These are phyloP conservation scores for Cladophialophora chaetospira DNA, from an alignment of 2,329 filamentous ascomycete species.

Conservation along the genomic window DNA sequence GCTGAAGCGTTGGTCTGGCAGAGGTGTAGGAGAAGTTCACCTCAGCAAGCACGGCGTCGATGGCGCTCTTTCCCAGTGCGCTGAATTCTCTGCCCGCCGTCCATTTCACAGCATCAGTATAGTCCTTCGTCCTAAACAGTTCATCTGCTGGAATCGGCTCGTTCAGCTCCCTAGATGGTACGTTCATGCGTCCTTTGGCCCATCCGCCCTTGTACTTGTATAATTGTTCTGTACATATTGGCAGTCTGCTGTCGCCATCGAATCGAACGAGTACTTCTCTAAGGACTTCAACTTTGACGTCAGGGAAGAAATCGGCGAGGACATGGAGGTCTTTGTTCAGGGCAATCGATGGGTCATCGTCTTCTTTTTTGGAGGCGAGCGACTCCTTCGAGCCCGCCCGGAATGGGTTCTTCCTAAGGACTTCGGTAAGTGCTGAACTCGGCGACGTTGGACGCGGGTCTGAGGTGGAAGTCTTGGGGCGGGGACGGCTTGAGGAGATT, in stretches of 20 bases:
- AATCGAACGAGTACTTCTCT: slow-evolving; percentile 50
- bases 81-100: slow-evolving; percentile 48
- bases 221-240: slow-evolving; percentile 51
- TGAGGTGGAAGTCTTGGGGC: background rate
- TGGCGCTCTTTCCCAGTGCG: slow-evolving; percentile 45
- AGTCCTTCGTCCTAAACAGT: slow-evolving; percentile 46
- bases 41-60: slow-evolving; percentile 52
- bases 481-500: slow-evolving; percentile 1
- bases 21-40: slow-evolving; percentile 49
- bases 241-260: slow-evolving; percentile 49
- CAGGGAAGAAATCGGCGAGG: slow-evolving; percentile 48
- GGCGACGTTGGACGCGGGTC: slow-evolving; percentile 31
- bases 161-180: slow-evolving; percentile 35
- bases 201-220: slow-evolving; percentile 49
- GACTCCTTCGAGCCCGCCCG: slow-evolving; percentile 31
- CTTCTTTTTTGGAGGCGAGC: slow-evolving; percentile 23
- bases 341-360: slow-evolving; percentile 40
- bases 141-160: slow-evolving; percentile 43
- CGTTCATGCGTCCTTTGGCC: slow-evolving; percentile 51
- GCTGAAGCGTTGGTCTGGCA: slow-evolving; percentile 47
- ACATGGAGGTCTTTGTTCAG: slow-evolving; percentile 46
- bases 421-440: slow-evolving; percentile 45
- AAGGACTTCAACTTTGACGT: slow-evolving; percentile 50
- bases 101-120: slow-evolving; percentile 45
- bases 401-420: slow-evolving; percentile 49